Evolutionary conservation across 306 rosid genomes (phyloP).

Genomic region (Datisca glomerata): DNA sequence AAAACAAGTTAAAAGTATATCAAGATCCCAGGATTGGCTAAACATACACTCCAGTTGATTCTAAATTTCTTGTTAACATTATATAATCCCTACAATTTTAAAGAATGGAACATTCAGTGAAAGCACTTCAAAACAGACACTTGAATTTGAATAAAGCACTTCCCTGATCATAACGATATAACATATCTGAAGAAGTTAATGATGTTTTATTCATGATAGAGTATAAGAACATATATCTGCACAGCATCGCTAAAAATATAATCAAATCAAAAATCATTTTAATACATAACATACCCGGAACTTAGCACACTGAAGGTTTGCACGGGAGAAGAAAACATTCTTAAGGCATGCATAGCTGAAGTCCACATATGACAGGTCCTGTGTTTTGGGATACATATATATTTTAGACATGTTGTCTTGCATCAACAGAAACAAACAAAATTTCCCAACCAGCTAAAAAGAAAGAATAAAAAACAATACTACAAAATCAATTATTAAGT

Average conservation of each 20-base stretch:
- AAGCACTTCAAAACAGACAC: too few species aligned
- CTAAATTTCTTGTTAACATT: too few species aligned
- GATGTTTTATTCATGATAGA: too few species aligned
- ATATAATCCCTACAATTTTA: too few species aligned
- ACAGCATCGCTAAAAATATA: not conserved
- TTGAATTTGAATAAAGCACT: too few species aligned
- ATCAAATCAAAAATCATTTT: not conserved
- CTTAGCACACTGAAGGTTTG: conserved; percentile 81
- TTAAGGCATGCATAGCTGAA: conserved; percentile 91
- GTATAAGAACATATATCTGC: not conserved
- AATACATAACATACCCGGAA: conserved; percentile 53
- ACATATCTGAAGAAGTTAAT: too few species aligned
- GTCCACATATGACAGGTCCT: conserved; percentile 82
- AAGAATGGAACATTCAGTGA: too few species aligned
- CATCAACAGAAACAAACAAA: not conserved
- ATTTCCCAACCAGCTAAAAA: too few species aligned
- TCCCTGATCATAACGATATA: too few species aligned
- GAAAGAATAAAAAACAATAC: too few species aligned
- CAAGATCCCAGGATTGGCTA: not conserved
- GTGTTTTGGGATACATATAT: too few species aligned
- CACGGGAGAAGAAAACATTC: conserved; percentile 81
- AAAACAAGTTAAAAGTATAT: not conserved
- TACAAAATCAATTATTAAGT: too few species aligned
- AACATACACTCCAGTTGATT: not conserved
- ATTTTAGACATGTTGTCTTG: not conserved